phyloP scores from a whole-genome alignment of 1,284 basidiomycete genomes.

The Vanrija sp. region DNA sequence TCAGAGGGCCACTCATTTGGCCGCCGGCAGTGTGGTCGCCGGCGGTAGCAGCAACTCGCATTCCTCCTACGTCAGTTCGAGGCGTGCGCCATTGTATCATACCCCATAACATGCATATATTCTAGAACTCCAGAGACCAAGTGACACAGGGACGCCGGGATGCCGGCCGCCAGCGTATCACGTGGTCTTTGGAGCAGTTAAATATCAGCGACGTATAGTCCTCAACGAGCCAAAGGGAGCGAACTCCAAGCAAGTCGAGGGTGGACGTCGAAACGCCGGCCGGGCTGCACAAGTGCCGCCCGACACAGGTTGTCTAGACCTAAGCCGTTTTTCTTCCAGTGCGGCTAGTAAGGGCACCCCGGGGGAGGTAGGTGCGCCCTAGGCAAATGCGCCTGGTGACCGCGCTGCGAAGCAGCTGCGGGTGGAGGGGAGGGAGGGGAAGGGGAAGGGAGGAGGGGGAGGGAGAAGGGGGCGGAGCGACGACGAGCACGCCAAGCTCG shows the following conservation, averaged over 20 bases:
- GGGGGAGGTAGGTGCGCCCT: slow-evolving; percentile 17
- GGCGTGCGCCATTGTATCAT: too few relatives aligned
- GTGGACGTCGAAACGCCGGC: slow-evolving; percentile 19
- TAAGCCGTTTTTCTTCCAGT: slow-evolving; percentile 20
- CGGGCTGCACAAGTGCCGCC: not conserved
- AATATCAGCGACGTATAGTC: slow-evolving; percentile 20
- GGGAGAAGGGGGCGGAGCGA: not conserved
- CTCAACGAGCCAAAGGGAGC: slow-evolving; percentile 8
- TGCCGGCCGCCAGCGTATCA: too few relatives aligned
- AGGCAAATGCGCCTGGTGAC: slow-evolving; percentile 21
- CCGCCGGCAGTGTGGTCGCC: too few relatives aligned
- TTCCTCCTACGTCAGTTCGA: too few relatives aligned
- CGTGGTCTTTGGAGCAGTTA: not conserved
- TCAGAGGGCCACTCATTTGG: too few relatives aligned
- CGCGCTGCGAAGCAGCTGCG: not conserved
- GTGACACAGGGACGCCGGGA: too few relatives aligned
- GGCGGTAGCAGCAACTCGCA: too few relatives aligned
- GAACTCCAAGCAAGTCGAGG: slow-evolving; percentile 6
- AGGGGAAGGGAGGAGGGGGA: not conserved
- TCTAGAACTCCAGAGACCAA: too few relatives aligned
- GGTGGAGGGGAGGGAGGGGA: not conserved
- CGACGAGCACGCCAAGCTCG: too few relatives aligned
- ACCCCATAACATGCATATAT: too few relatives aligned
- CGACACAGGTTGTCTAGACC: slow-evolving; percentile 25
- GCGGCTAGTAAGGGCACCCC: slow-evolving; percentile 21